Evolutionary conservation across 345 rosid species (phyloP).

Genomic region (Atalantia buxifolia): DNA sequence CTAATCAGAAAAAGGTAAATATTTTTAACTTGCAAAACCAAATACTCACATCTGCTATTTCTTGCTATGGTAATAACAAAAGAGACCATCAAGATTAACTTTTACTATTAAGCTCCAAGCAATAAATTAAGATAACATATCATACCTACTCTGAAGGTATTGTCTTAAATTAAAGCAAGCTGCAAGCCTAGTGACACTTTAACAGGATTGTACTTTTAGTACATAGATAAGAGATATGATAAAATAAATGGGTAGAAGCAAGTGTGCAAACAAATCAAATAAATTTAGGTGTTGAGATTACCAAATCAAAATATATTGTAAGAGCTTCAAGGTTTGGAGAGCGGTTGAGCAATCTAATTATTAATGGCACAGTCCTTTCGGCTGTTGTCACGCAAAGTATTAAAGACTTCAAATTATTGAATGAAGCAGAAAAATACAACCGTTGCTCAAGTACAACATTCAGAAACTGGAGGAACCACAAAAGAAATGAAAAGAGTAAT

Average conservation of each 20-base stretch:
- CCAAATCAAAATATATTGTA: not conserved
- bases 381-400: not conserved
- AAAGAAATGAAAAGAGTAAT: no score
- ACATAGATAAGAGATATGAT: not conserved
- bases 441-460: not conserved
- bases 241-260: not conserved
- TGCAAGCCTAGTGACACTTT: not conserved
- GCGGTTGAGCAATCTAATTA: not conserved
- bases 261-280: not conserved
- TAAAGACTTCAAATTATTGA: not conserved
- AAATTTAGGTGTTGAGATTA: not conserved
- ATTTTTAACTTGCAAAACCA: not conserved
- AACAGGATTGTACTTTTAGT: not conserved
- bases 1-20: no score
- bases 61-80: no score
- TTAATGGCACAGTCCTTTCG: no score
- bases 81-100: no score
- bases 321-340: conserved; percentile 1
- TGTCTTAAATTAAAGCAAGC: not conserved
- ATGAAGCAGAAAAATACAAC: not conserved
- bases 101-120: no score
- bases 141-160: not conserved
- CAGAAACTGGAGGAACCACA: not conserved
- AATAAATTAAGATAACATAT: no score
- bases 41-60: no score